Conservation (phyloP, 2,329 filamentous ascomycete species). For the Talaromyces sp. region DNA sequence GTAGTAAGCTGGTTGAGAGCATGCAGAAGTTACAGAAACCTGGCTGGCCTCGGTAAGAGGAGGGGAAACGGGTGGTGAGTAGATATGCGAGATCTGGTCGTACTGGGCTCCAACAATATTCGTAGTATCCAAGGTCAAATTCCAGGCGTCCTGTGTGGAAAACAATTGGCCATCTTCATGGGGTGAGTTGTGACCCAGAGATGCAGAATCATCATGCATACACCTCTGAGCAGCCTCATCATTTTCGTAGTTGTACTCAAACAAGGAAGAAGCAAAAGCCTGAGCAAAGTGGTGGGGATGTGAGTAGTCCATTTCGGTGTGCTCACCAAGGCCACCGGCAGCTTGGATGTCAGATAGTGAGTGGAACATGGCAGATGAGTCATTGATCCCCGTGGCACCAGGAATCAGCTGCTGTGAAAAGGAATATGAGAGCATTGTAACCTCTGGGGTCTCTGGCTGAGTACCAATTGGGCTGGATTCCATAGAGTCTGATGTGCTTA, state of each 20-base stretch:
- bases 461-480: constrained; percentile 36
- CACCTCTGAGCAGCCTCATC: constrained; percentile 33
- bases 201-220: constrained; percentile 37
- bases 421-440: constrained; percentile 43
- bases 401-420: constrained; percentile 42
- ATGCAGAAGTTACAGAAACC: constrained; percentile 40
- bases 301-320: constrained; percentile 36
- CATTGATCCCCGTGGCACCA: constrained; percentile 32
- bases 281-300: constrained; percentile 36
- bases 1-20: constrained; percentile 38
- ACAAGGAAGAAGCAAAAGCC: constrained; percentile 33
- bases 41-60: constrained; percentile 43
- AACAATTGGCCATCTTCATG: constrained; percentile 35
- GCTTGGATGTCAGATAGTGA: constrained; percentile 38
- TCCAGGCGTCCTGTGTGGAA: constrained; percentile 31
- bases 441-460: constrained; percentile 39
- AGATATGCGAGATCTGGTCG: constrained; percentile 36
- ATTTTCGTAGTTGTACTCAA: constrained; percentile 43
- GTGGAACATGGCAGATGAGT: constrained; percentile 37
- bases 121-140: constrained; percentile 33
- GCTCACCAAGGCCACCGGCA: constrained; percentile 36
- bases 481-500: constrained; percentile 39
- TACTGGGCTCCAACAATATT: constrained; percentile 34
- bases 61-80: constrained; percentile 41
- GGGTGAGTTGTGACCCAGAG: constrained; percentile 38